Evolutionary conservation across 2,329 filamentous ascomycete genomes (phyloP), one percentile per base, ranked within the genome.

Genomic region (Sclerotinia minor): DNA sequence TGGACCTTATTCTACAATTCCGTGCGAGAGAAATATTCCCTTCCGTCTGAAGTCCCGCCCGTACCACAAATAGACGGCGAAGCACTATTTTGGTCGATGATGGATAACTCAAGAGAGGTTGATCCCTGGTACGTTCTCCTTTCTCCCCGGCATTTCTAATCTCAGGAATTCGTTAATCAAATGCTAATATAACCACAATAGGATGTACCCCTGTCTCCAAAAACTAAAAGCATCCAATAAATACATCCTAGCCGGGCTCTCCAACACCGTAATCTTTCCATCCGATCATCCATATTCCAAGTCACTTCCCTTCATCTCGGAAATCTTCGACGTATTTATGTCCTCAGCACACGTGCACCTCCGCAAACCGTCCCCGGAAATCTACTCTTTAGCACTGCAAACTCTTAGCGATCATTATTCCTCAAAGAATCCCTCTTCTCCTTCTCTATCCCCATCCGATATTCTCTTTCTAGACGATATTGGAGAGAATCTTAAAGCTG

Each of bases 21-120:
- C 83, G 68, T 70, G 3, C 58, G 45, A 13, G 41, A 52, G 21
- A 78, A 67, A 75, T 79, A 75, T 75, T 82, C 69, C 21, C 1
- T 76, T 68, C 32, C 79, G 81, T 17, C 78, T 78, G 29, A 75
- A 69, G 74, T 83, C 0, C 91, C 92, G 1, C 83, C 87, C 0
- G 77, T 93, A 0, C 94, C 94, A 0, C 78, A 82, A 2, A 84
- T 98, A 57, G 89, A 98, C 75, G 91, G 86, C 19, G 88, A 92
- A 76, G 87, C 81, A 90, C 60, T 98, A 38, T 97, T 96, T 80
- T 90, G 92, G 85, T 85, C 90, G 74, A 98, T 98, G 94, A 97
- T 98, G 92, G 80, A 83, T 5, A 80, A 84, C 17, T 89, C 91
- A 15, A 83, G 87, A 7, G 79, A 81, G 1, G 88, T 91, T 0